Conservation (phyloP, 1,139 yeast genomes). For the Candida tunisiensis region DNA sequence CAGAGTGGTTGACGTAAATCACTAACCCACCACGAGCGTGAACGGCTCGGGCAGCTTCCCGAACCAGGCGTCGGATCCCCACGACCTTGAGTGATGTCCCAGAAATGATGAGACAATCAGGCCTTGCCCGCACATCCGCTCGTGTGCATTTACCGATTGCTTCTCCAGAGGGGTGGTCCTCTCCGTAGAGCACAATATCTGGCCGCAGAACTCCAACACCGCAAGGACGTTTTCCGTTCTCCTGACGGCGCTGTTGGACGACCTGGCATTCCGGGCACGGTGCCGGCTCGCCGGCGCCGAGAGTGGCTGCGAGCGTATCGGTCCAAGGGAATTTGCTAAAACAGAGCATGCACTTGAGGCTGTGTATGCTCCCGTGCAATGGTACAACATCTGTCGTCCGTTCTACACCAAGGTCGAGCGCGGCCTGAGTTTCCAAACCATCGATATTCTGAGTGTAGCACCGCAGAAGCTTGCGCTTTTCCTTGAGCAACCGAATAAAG, state of each 20-base stretch:
- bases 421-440: conserved; percentile 38
- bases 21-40: conserved; percentile 45
- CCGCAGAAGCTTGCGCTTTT: conserved; percentile 50
- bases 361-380: conserved; percentile 77
- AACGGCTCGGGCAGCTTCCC: conserved; percentile 36
- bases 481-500: conserved; percentile 50
- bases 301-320: conserved; percentile 25
- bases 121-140: conserved; percentile 35
- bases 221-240: conserved; percentile 44
- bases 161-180: conserved; percentile 61
- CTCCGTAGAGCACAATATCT: conserved; percentile 63
- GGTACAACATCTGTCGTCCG: conserved; percentile 54
- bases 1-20: conserved; percentile 42
- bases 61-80: conserved; percentile 56
- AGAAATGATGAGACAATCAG: conserved; percentile 51
- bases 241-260: conserved; percentile 35
- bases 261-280: conserved; percentile 43
- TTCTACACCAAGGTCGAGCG: conserved; percentile 13
- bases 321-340: conserved; percentile 45
- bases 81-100: conserved; percentile 66
- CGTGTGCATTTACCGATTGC: conserved; percentile 41
- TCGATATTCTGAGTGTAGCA: conserved; percentile 74
- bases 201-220: conserved; percentile 56
- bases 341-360: conserved; percentile 59
- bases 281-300: conserved; percentile 41